phyloP scores from a whole-genome alignment of 2,329 filamentous ascomycete species.

The Shiraia sp. region DNA sequence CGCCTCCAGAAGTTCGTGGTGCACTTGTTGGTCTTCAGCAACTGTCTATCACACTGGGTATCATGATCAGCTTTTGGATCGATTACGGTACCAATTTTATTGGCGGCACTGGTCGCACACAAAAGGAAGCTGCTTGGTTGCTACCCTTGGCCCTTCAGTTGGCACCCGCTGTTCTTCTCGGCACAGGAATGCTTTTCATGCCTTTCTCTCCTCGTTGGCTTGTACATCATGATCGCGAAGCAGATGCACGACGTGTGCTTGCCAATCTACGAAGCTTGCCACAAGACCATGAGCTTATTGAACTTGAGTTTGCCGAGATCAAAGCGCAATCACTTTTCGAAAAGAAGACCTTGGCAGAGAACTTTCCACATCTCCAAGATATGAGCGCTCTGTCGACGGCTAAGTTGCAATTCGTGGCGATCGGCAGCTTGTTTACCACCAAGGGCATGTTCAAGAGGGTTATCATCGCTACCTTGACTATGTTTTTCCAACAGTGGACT shows the following conservation, averaged over 20 bases:
- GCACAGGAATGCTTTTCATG: conserved; percentile 75
- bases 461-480: conserved; percentile 60
- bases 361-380: conserved; percentile 67
- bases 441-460: conserved; percentile 69
- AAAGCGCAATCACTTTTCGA: conserved; percentile 77
- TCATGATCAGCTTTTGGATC: conserved; percentile 61
- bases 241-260: conserved; percentile 66
- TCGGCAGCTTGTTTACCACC: conserved; percentile 65
- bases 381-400: conserved; percentile 61
- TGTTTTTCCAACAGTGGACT: conserved; percentile 57
- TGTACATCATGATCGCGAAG: conserved; percentile 68
- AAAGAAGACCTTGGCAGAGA: conserved; percentile 68
- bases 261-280: conserved; percentile 65
- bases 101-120: conserved; percentile 59
- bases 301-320: conserved; percentile 78
- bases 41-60: conserved; percentile 64
- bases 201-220: conserved; percentile 79
- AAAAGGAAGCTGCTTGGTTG: conserved; percentile 73
- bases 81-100: conserved; percentile 48
- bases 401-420: conserved; percentile 65
- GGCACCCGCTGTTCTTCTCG: conserved; percentile 66
- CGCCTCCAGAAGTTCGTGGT: conserved; percentile 65
- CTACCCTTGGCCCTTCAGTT: conserved; percentile 73
- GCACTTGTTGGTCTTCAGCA: conserved; percentile 66
- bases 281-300: conserved; percentile 68